Conservation (phyloP, 129 eudicot species). For the carrot (Daucus carota) region DH1_v3.0 NC_030382.2:39338501-39339000, state of each 20-base stretch:
- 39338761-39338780: neutral
- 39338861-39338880: neutral
- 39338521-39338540: neutral
- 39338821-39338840: neutral
- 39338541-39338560: conserved; percentile 9
- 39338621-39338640: conserved; percentile 32
- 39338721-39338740: neutral
- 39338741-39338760: neutral
- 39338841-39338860: neutral
- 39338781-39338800: neutral
- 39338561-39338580: neutral
- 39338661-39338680: conserved; percentile 35
- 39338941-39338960: neutral
- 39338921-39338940: neutral
- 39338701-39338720: conserved; percentile 5
- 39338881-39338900: neutral
- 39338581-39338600: conserved; percentile 31
- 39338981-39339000: neutral
- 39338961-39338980: neutral
- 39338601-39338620: conserved; percentile 68
- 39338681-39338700: conserved; percentile 34
- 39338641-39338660: conserved; percentile 48
- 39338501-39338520: neutral
- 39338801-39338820: neutral
- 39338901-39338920: neutral